phyloP scores from a whole-genome alignment of 352 stramenopile species.

The Pythium rhizo-oryzae region DNA sequence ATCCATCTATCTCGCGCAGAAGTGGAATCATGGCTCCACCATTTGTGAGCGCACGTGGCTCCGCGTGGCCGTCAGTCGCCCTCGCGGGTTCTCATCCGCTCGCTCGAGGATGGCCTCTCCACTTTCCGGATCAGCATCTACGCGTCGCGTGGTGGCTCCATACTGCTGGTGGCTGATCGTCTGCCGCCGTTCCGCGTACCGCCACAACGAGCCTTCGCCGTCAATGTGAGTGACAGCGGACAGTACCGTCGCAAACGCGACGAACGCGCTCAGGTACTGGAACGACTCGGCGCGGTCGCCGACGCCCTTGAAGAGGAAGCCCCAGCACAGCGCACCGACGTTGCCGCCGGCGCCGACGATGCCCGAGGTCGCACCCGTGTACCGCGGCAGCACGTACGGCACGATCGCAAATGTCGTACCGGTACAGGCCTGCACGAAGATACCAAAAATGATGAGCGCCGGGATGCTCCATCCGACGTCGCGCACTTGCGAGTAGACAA shows the following conservation, averaged over 20 bases:
- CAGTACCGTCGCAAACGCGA: conserved; percentile 25
- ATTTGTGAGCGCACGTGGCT: neutral
- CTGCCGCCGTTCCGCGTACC: neutral
- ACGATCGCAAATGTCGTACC: conserved; percentile 62
- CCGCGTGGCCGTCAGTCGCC: no score
- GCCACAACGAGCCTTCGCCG: conserved; percentile 19
- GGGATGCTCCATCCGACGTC: conserved; percentile 58
- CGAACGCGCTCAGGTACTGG: conserved; percentile 46
- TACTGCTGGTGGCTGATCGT: neutral
- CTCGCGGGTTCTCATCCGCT: neutral
- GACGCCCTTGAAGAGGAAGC: conserved; percentile 51
- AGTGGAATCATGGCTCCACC: neutral
- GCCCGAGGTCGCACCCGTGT: conserved; percentile 48
- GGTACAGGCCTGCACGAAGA: conserved; percentile 85
- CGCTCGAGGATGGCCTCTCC: neutral
- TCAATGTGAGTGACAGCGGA: conserved; percentile 22
- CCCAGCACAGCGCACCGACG: conserved; percentile 47
- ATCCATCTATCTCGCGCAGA: no score
- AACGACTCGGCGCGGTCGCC: conserved; percentile 36
- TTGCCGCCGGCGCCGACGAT: conserved; percentile 62
- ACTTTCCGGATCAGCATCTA: neutral
- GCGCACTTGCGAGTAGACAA: conserved; percentile 78
- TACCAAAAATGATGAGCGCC: conserved; percentile 87
- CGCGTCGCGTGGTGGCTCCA: no score
- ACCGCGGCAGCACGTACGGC: conserved; percentile 49